phyloP scores from a whole-genome alignment of 31 red algal species.

The Porphyra umbilicalis region DNA sequence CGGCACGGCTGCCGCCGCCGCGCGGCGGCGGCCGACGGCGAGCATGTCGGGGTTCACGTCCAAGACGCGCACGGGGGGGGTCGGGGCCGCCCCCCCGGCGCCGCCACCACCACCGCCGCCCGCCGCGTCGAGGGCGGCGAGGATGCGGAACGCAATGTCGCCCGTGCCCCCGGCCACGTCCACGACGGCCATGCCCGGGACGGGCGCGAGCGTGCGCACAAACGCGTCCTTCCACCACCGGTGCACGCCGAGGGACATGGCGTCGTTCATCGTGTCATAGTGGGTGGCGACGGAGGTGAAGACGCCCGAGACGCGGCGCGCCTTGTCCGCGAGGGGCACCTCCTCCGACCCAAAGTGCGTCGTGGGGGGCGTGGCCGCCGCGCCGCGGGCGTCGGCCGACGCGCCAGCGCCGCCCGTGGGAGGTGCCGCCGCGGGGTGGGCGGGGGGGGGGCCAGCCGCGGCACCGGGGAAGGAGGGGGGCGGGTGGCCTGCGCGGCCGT shows the following conservation, averaged over 20 bases:
- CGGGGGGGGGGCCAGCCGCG: no score
- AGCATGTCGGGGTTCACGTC: slow-evolving; percentile 79
- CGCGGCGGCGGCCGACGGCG: slow-evolving; percentile 22
- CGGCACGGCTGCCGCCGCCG: slow-evolving; percentile 8
- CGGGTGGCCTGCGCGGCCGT: background rate
- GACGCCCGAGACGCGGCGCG: slow-evolving; percentile 41
- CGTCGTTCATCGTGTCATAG: slow-evolving; percentile 96
- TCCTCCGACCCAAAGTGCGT: slow-evolving; percentile 18
- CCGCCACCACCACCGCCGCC: background rate
- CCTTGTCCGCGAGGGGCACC: slow-evolving; percentile 32
- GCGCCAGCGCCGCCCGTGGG: no score
- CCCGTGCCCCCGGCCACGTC: slow-evolving; percentile 86
- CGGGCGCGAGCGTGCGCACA: slow-evolving; percentile 25
- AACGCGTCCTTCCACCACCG: slow-evolving; percentile 75
- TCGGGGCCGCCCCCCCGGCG: background rate
- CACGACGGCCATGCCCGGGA: slow-evolving; percentile 22
- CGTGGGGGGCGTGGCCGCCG: no score
- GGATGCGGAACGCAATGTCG: slow-evolving; percentile 66
- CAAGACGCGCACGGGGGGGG: slow-evolving; percentile 16
- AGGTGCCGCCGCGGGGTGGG: no score
- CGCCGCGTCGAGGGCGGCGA: background rate
- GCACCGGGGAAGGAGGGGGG: no score
- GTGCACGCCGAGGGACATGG: slow-evolving; percentile 83
- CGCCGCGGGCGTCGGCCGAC: no score
- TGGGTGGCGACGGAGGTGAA: slow-evolving; percentile 67